A percentile compares a stretch with the other conserved stretches of the same genome.
phyloP scores from a whole-genome alignment of 176 grass and related monocot species.

The Canna indica region DNA sequence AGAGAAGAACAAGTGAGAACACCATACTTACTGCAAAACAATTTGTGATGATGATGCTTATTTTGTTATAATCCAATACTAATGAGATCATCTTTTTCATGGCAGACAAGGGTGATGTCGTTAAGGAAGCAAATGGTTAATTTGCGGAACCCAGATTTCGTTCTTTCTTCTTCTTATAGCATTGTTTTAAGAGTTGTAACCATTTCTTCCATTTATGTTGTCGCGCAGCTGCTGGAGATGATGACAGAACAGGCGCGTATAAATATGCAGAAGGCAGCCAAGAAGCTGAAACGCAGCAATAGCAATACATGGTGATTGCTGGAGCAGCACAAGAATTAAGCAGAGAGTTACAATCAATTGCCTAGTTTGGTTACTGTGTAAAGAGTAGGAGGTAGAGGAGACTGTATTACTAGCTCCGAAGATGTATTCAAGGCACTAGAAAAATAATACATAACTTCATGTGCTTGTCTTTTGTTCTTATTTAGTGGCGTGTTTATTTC shows the following conservation, averaged over 20 bases:
- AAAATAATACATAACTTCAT: too few species aligned
- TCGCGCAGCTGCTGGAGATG: constrained; percentile 21
- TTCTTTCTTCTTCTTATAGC: too few species aligned
- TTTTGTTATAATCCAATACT: background rate
- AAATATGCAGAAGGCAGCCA: constrained; percentile 17
- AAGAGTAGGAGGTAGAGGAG: too few species aligned
- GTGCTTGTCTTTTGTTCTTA: too few species aligned
- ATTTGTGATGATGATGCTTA: background rate
- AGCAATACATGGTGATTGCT: constrained; percentile 23
- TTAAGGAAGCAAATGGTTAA: constrained; percentile 59
- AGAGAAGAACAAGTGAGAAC: constrained; percentile 59
- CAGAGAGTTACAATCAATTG: too few species aligned
- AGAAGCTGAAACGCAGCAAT: constrained; percentile 14
- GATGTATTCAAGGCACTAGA: too few species aligned
- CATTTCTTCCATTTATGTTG: too few species aligned
- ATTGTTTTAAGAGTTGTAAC: too few species aligned
- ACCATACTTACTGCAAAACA: too few species aligned
- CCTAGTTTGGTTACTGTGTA: too few species aligned
- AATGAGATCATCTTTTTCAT: background rate
- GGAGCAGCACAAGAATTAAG: background rate
- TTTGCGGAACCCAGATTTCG: background rate
- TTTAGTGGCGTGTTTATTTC: too few species aligned
- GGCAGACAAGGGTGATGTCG: constrained; percentile 41
- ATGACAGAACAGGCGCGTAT: constrained; percentile 20
- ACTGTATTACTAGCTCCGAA: too few species aligned